These are phyloP conservation scores for Termitomyces titanicus DNA, from an alignment of 768 basidiomycete genomes.

Conservation along the genomic window DNA sequence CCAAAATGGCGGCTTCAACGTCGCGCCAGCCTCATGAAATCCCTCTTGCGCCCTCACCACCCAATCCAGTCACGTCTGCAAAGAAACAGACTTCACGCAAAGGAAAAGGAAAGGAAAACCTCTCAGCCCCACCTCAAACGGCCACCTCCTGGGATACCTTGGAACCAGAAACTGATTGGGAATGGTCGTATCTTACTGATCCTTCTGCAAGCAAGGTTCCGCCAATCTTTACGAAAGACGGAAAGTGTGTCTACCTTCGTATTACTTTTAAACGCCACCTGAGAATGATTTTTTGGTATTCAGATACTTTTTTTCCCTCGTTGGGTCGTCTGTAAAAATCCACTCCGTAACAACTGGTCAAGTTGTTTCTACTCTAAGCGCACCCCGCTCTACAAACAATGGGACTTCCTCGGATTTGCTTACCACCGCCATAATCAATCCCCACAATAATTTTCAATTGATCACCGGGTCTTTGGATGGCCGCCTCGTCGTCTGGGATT, in stretches of 20 bases:
- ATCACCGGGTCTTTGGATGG: constrained; percentile 85
- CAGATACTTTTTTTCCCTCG: constrained; percentile 89
- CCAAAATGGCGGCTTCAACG: constrained; percentile 41
- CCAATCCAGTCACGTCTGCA: constrained; percentile 16
- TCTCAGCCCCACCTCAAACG: constrained; percentile 15
- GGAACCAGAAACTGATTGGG: constrained; percentile 41
- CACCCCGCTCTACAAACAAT: constrained; percentile 34
- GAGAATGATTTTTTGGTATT: constrained; percentile 1
- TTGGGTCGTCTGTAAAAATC: constrained; percentile 80
- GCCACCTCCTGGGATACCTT: constrained; percentile 19
- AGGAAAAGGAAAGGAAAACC: constrained; percentile 46
- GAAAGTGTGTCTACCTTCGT: constrained; percentile 48
- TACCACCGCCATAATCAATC: constrained; percentile 74
- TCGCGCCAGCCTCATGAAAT: constrained; percentile 36
- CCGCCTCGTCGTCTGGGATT: constrained; percentile 90
- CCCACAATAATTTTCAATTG: constrained; percentile 86
- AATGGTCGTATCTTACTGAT: constrained; percentile 73
- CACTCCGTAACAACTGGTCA: constrained; percentile 76
- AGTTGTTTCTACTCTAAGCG: constrained; percentile 79
- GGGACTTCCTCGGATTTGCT: constrained; percentile 47
- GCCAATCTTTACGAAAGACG: constrained; percentile 85
- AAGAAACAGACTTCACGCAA: constrained; percentile 33
- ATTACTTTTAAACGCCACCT: background rate
- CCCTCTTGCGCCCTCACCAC: constrained; percentile 27
- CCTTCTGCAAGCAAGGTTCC: constrained; percentile 58